Evolutionary conservation across 2,329 filamentous ascomycete species (phyloP), one percentile per base, ranked within the genome.

Genomic region (Colletotrichum musae): DNA sequence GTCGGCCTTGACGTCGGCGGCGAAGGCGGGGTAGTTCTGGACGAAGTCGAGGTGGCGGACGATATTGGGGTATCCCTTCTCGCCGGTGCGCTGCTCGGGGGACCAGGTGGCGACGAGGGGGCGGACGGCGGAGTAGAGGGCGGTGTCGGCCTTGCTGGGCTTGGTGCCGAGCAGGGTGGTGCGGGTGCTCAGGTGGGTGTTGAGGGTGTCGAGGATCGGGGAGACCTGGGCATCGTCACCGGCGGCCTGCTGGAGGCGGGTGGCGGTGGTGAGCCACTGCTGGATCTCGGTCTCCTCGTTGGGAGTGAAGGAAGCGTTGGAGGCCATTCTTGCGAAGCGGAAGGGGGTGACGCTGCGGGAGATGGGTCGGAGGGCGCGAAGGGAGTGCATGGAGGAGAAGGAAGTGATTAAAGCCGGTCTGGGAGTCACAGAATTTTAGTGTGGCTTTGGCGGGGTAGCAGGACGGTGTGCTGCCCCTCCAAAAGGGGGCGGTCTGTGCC

Each of bases 1-100:
- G 61, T 83, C 86, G 15, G 92, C 89, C 70, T 87, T 85, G 73
- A 97, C 83, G 71, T 88, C 87, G 70, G 97, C 86, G 18, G 87
- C 91, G 72, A 91, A 92, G 71, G 97, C 87, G 53, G 91, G 85
- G 54, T 93, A 92, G 84, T 97, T 97, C 86, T 98, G 95, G 72
- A 98, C 93, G 79, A 98, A 97, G 84, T 98, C 95, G 77, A 98
- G 82, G 80, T 94, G 93, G 73, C 95, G 93, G 67, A 98, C 93
- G 73, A 98, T 93, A 83, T 98, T 91, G 72, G 97, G 95, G 80
- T 92, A 92, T 71, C 95, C 95, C 72, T 94, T 88, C 84, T 97
- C 91, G 71, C 95, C 95, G 24, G 95, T 97, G 77, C 93, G 90
- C 87, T 97, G 90, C 83, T 98, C 94, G 54, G 92, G 83, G 2